Base-by-base conservation (phyloP, 2,329 filamentous ascomycete species). In the Thermothelomyces thermophilus region DNA sequence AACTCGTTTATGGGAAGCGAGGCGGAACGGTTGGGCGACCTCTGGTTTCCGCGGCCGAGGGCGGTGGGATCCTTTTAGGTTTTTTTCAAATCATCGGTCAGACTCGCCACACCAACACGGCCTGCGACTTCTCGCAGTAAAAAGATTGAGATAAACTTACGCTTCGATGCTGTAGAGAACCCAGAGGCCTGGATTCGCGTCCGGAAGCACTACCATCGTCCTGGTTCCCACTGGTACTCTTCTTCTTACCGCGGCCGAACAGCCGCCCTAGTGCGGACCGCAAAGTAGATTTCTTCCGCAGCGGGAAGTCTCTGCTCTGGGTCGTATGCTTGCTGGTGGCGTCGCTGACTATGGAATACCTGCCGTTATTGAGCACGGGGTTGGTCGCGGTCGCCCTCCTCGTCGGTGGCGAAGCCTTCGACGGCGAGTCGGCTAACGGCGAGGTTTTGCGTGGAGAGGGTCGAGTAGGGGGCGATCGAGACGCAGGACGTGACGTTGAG, bases 1-100 rank as follows among this genome's bases (percentile, higher is more conserved):
- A 75, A 80, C 58, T 84, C 80, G 40, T 74, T 79, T 44, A 83
- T 72, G 8, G 80, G 80, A 28, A 82, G 59, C 5, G 81, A 83
- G 4, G 72, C 71, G 7, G 80, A 79, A 48, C 79, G 75, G 59
- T 81, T 78, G 16, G 70, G 66, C 53, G 72, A 72, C 51, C 41
- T 59, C 45, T 66, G 67, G 41, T 63, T 67, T 36, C 54, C 54
- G 55, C 61, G 66, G 53, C 56, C 66, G 46, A 68, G 62, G 36
- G 64, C 67, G 41, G 65, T 64, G 28, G 68, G 69, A 55, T 70
- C 71, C 72, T 73, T n/a, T n/a, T n/a, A n/a, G n/a, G 54, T 10
- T 39, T 35, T 44, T 2, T 24, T 55, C 9, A 53, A 11, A 35
- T n/a, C 13, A 11, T 16, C 13, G 13, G 43, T 35, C 35, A 40